phyloP scores from a whole-genome alignment of 1,139 yeast genomes.

The Candida smagusa region DNA sequence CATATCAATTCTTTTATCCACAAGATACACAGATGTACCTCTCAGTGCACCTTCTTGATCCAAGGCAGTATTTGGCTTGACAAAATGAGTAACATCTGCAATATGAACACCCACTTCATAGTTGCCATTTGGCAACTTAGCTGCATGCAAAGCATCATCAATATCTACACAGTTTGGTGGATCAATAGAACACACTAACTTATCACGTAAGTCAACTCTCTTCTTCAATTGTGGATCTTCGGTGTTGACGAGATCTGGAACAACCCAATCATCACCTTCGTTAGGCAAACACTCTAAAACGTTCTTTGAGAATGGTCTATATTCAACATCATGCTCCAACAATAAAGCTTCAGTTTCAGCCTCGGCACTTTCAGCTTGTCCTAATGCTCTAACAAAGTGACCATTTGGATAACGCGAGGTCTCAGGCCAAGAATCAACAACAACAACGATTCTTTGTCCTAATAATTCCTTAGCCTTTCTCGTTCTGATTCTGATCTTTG shows the following conservation, averaged over 20 bases:
- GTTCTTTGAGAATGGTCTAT: constrained; percentile 89
- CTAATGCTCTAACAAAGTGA: constrained; percentile 86
- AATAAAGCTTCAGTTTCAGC: constrained; percentile 96
- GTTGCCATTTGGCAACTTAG: constrained; percentile 81
- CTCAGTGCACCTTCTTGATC: constrained; percentile 96
- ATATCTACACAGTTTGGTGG: constrained; percentile 99
- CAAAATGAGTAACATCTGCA: constrained; percentile 98
- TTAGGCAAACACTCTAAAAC: constrained; percentile 89
- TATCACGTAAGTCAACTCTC: constrained; percentile 82
- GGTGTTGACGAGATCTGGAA: constrained; percentile 60
- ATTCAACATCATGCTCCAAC: constrained; percentile 94
- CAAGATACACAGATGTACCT: constrained; percentile 95
- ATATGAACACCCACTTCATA: constrained; percentile 98
- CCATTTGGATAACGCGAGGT: constrained; percentile 88
- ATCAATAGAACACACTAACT: constrained; percentile 91
- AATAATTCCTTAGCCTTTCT: constrained; percentile 77
- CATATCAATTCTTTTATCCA: constrained; percentile 99
- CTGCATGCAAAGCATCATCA: constrained; percentile 96
- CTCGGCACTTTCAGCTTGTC: constrained; percentile 85
- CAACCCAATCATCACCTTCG: constrained; percentile 93
- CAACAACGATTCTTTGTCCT: constrained; percentile 87
- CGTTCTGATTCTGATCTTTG: constrained; percentile 82
- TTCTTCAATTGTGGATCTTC: constrained; percentile 61
- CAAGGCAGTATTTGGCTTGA: constrained; percentile 85
- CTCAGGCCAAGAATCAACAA: constrained; percentile 90